These are phyloP conservation scores for Rhodofomes roseus DNA, from an alignment of 1,284 basidiomycete species.

Conservation along the genomic window DNA sequence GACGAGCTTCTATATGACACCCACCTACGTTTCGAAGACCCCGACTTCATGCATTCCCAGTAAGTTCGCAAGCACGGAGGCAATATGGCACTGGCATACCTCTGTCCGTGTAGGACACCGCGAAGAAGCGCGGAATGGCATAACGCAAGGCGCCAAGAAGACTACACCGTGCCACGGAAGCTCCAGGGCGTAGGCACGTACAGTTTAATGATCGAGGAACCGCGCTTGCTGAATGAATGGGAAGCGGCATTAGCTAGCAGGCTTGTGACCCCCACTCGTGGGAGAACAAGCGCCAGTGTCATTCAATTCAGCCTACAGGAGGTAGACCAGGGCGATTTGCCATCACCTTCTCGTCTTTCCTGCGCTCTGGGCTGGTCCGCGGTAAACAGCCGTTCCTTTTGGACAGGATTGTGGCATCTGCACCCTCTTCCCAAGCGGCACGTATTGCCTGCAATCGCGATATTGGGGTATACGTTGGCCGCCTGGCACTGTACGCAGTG, in stretches of 20 bases:
- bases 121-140: background rate
- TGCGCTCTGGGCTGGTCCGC: background rate
- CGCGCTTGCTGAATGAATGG: background rate
- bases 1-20: background rate
- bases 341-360: background rate
- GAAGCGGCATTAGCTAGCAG: background rate
- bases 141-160: background rate
- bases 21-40: background rate
- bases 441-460: background rate
- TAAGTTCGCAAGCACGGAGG: background rate
- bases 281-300: background rate
- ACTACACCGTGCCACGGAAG: background rate
- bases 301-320: background rate
- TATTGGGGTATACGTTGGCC: too few relatives aligned
- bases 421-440: background rate
- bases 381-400: background rate
- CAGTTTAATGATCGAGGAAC: background rate
- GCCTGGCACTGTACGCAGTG: too few relatives aligned
- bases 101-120: background rate
- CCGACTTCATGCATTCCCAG: background rate
- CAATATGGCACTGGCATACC: background rate
- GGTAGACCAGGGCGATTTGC: background rate
- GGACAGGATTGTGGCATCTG: background rate
- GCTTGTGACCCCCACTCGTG: background rate
- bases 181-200: background rate